phyloP scores from a whole-genome alignment of 768 basidiomycete genomes.

The Lentinus brumalis region DNA sequence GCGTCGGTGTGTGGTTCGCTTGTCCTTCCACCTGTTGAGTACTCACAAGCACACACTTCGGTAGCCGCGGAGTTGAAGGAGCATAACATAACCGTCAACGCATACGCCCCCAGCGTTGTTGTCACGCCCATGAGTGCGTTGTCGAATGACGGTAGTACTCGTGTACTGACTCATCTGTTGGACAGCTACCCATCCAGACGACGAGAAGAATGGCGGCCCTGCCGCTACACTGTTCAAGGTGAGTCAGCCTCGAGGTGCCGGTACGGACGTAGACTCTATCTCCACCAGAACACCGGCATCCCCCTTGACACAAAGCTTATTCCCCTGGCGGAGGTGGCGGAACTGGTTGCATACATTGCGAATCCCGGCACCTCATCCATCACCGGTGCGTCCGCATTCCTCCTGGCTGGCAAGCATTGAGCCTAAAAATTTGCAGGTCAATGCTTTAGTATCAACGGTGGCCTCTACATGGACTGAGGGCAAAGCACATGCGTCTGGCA shows the following conservation, averaged over 20 bases:
- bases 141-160: not conserved
- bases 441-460: not conserved
- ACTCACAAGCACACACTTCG: too few relatives aligned
- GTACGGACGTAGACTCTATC: too few relatives aligned
- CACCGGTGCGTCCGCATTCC: constrained; percentile 6
- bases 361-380: constrained; percentile 22
- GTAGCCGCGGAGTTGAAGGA: constrained; percentile 12
- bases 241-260: not conserved
- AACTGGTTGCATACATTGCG: constrained; percentile 16
- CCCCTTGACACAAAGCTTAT: not conserved
- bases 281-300: not conserved
- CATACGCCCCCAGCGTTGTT: constrained; percentile 41
- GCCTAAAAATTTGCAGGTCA: not conserved
- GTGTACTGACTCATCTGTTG: not conserved
- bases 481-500: too few relatives aligned
- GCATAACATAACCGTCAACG: constrained; percentile 30
- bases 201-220: not conserved
- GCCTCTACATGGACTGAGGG: not conserved
- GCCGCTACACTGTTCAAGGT: not conserved
- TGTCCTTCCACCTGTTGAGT: not conserved
- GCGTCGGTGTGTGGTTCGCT: constrained; percentile 30
- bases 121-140: constrained; percentile 33
- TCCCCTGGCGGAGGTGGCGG: constrained; percentile 6
- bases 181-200: not conserved
- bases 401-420: not conserved